Base-by-base conservation (phyloP, 352 stramenopile species). In the Phytophthora tentaculata region DNA sequence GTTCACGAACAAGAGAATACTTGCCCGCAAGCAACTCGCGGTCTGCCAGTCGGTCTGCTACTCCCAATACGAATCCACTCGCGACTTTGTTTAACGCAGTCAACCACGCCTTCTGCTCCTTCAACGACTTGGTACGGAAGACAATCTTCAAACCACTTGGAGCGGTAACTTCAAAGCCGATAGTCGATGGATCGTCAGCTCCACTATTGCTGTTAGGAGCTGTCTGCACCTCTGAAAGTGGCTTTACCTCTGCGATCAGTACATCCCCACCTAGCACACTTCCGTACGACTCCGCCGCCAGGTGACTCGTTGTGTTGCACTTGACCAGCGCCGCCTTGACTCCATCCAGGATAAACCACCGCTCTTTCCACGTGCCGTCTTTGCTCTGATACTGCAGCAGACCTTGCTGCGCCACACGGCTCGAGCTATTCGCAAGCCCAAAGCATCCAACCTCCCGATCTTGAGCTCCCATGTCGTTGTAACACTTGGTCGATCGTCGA, bases 1-100 rank as follows among this genome's bases (percentile, higher is more conserved):
- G 80, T 44, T 94, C 86, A 2, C 82, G 83, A 58, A 94, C 82
- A 7, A 91, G 61, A 0, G 84, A 74, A 49, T 88, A 94, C 53
- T 91, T 90, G 1, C 76, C 81, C 8, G 81, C 81, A 0, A 94
- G 70, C 17, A 92, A 58, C 20, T 89, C 81, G 14, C 83, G 83
- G 41, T 81, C 73, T 5, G 75, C 76, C 26, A 92, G 57, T 10
- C 81, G 69, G 24, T 89, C 78, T 3, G 74, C 71, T 16, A 92
- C 72, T 0, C 75, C 82, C 9, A 41, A 59, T 0, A 79, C 77
- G 37, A 94, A 83, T 9, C 83, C 83, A n/a, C 78, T 79, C 0
- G 72, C 73, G 10, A 75, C 61, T 51, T 74, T 79, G 2, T 71
- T 64, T 12, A 90, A 75, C 1, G 78, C 76, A 19, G 50, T 41